These are phyloP conservation scores for Phytophthora macrochlamydospora DNA, from an alignment of 352 stramenopile genomes.

Conservation along the genomic window DNA sequence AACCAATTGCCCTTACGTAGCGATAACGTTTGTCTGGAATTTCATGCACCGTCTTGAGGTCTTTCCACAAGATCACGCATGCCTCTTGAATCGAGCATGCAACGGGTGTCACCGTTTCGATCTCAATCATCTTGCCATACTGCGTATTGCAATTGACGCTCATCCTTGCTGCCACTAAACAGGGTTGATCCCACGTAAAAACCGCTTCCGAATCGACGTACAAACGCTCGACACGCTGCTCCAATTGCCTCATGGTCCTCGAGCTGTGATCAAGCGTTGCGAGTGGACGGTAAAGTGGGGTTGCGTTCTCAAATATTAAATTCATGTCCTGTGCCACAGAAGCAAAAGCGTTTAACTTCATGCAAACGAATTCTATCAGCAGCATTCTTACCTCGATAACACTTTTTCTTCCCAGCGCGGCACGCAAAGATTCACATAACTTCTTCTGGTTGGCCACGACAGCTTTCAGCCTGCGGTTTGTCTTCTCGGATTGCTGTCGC, in stretches of 20 bases:
- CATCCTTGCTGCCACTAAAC: slow-evolving; percentile 17
- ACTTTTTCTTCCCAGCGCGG: slow-evolving; percentile 5
- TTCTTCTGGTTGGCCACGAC: slow-evolving; percentile 19
- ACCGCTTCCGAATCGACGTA: slow-evolving; percentile 10
- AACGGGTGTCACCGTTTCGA: slow-evolving; percentile 20
- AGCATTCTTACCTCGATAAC: slow-evolving; percentile 6
- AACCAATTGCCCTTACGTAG: slow-evolving; percentile 14
- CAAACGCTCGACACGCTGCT: slow-evolving; percentile 14
- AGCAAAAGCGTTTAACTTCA: background rate
- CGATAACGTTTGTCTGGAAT: slow-evolving; percentile 27
- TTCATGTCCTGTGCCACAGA: slow-evolving; percentile 17
- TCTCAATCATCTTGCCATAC: slow-evolving; percentile 27
- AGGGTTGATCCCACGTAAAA: slow-evolving; percentile 14
- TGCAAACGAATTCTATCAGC: too few relatives aligned
- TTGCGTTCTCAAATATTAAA: slow-evolving; percentile 13
- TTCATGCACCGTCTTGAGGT: slow-evolving; percentile 21
- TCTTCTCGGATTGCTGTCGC: slow-evolving; percentile 23
- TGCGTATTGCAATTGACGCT: slow-evolving; percentile 20
- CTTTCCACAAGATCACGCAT: slow-evolving; percentile 17
- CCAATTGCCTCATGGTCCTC: slow-evolving; percentile 10
- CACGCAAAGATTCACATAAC: slow-evolving; percentile 6
- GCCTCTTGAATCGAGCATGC: slow-evolving; percentile 23
- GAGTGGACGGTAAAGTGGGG: slow-evolving; percentile 5
- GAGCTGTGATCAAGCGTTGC: slow-evolving; percentile 5
- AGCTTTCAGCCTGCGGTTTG: slow-evolving; percentile 14